Conservation (phyloP, 768 basidiomycete genomes). For the Podaxis sp. region DNA sequence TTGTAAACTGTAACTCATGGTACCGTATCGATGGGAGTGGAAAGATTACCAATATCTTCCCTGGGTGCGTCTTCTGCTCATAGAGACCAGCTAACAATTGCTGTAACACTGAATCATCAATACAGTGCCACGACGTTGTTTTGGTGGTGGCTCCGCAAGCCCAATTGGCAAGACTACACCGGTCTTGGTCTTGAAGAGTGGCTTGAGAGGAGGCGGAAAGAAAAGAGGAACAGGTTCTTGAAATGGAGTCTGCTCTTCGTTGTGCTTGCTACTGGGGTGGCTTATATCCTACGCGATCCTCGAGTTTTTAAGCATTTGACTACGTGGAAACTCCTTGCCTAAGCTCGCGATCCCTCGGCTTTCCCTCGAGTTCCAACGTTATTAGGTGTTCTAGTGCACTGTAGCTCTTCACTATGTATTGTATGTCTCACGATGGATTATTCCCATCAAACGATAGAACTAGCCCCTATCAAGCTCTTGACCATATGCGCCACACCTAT, state of each 20-base stretch:
- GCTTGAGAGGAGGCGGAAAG: neutral
- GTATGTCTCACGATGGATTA: too few relatives aligned
- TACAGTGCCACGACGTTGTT: slow-evolving; percentile 18
- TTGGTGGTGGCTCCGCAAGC: slow-evolving; percentile 31
- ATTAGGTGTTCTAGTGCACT: too few relatives aligned
- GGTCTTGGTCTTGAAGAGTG: slow-evolving; percentile 6
- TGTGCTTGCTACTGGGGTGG: neutral
- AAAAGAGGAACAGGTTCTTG: neutral
- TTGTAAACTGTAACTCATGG: slow-evolving; percentile 34
- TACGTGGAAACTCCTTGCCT: too few relatives aligned
- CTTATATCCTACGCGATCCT: neutral
- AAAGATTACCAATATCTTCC: slow-evolving; percentile 35
- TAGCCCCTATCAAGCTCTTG: too few relatives aligned
- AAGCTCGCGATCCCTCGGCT: too few relatives aligned
- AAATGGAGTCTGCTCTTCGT: neutral
- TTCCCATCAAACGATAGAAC: too few relatives aligned
- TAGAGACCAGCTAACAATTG: neutral
- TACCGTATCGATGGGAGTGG: slow-evolving; percentile 32
- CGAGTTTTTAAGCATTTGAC: neutral
- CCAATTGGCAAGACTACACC: slow-evolving; percentile 29
- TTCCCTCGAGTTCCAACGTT: too few relatives aligned
- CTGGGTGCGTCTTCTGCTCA: slow-evolving; percentile 22
- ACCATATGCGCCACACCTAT: too few relatives aligned
- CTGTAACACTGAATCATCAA: neutral
- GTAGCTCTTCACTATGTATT: too few relatives aligned